These are phyloP conservation scores for Vanderwaltozyma tropicalis DNA, from an alignment of 805 yeast genomes.

Conservation along the genomic window DNA sequence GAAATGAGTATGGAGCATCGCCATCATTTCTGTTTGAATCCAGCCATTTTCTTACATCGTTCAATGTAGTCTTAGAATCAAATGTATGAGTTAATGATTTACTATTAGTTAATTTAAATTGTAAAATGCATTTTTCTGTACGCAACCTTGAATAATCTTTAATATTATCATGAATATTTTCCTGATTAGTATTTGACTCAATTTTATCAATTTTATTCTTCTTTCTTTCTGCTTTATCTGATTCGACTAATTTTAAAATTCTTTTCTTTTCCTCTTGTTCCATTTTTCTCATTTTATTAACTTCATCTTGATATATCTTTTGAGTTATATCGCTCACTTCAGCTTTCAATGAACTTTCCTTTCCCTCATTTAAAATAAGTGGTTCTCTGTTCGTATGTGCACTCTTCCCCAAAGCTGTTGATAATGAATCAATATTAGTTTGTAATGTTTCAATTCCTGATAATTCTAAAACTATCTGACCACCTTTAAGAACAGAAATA, in stretches of 20 bases:
- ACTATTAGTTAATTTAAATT: conserved; percentile 56
- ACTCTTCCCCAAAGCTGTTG: too few species aligned
- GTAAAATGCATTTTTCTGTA: conserved; percentile 30
- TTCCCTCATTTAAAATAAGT: too few species aligned
- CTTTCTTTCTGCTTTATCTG: conserved; percentile 12
- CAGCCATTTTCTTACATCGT: conserved; percentile 49
- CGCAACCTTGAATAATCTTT: conserved; percentile 12
- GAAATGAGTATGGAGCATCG: conserved; percentile 35
- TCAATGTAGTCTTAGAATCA: conserved; percentile 33
- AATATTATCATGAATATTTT: conserved; percentile 18
- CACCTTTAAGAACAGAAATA: conserved; percentile 38
- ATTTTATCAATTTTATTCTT: conserved; percentile 1
- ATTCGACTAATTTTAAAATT: conserved; percentile 36
- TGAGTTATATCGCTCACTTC: conserved; percentile 8
- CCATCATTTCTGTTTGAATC: conserved; percentile 41
- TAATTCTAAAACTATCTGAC: conserved; percentile 13
- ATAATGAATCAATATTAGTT: too few species aligned
- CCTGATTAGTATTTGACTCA: background rate
- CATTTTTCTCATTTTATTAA: conserved; percentile 17
- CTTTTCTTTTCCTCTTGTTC: conserved; percentile 45
- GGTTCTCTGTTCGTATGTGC: too few species aligned
- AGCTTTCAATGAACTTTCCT: too few species aligned
- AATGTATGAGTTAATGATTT: conserved; percentile 41
- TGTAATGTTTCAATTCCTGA: too few species aligned
- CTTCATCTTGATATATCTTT: conserved; percentile 24